These are phyloP conservation scores for Rhododendron mucronatum DNA, from an alignment of 148 eudicot species.

Conservation along the genomic window DNA sequence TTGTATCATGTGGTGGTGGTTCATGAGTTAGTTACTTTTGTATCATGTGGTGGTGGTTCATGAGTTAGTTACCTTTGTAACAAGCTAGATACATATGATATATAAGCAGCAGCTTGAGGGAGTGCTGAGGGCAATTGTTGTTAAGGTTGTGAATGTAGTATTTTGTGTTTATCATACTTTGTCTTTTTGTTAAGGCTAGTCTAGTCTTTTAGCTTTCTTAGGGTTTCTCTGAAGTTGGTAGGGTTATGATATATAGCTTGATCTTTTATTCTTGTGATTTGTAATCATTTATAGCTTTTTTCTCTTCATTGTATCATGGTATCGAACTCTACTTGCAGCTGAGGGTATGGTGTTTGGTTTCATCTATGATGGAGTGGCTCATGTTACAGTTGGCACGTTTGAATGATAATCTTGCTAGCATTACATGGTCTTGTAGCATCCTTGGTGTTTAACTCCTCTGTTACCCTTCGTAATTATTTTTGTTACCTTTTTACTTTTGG, in stretches of 20 bases:
- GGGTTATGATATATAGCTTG: not conserved
- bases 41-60: not conserved
- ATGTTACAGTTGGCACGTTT: not conserved
- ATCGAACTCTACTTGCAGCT: not conserved
- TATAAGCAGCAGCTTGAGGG: not conserved
- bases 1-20: not conserved
- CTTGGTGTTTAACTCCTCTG: not conserved
- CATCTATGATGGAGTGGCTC: not conserved
- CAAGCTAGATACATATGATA: not conserved
- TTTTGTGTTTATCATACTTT: not conserved
- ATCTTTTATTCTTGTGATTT: not conserved
- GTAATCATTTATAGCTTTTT: not conserved
- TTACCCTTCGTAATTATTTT: not conserved
- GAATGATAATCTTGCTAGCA: not conserved
- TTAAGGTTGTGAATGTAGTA: not conserved
- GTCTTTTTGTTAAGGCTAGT: not conserved
- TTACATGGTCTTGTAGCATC: slow-evolving; percentile 6
- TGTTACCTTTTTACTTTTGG: not conserved
- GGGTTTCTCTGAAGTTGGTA: not conserved
- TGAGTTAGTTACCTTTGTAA: not conserved
- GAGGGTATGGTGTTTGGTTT: not conserved
- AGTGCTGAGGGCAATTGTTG: not conserved
- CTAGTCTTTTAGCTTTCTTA: not conserved
- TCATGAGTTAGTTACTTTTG: not conserved
- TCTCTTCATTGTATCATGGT: not conserved